Evolutionary conservation across 768 basidiomycete species (phyloP), one percentile per base, ranked within the genome.

Genomic region (Leccinellum rugosiceps): DNA sequence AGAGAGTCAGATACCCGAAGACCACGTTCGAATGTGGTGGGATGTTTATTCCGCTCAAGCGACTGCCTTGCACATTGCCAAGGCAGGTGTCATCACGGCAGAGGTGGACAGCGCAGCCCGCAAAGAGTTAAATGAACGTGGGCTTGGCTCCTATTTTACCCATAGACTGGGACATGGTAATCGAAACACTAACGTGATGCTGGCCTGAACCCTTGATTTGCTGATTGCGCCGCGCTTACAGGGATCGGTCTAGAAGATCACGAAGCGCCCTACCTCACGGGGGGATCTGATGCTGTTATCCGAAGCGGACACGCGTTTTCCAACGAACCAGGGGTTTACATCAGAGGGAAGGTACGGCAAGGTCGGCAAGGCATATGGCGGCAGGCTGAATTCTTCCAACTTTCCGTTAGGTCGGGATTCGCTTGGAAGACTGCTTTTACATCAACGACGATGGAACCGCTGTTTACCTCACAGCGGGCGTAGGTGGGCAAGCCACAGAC

Each of bases 181-280:
- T 69, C 30, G 6, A 50, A 5, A 50, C 50, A 0, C n/a, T 50
- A 53, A 57, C 30, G n/a, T 53, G 45, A 34, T 43, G 25, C 52
- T 51, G 15, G 60, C 14, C 53, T 65, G 50, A 31, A 55, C 58
- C 56, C 56, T 47, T 61, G 56, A 53, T 58, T 58, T 32, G 67
- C 47, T 21, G 62, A 54, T 54, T 46, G 45, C 45, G 23, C 19
- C 23, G n/a, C 19, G 17, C 26, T 31, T 21, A 32, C 53, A 90
- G 92, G 91, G 2, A 93, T 95, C 31, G 92, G 92, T 3, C 73
- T 94, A 4, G 90, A 94, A 71, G 86, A 79, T 8, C 93, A 94
- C 61, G 92, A 94, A 72, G 76, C 79, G 7, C 92, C 92, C 1
- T 93, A 92, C 69, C 76, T 95, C 19, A 82, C 82, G 48, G 88